Evolutionary conservation across 495 filamentous ascomycete genomes (phyloP), one percentile per base, ranked within the genome.

Genomic region (Penicillium subrubescens): DNA sequence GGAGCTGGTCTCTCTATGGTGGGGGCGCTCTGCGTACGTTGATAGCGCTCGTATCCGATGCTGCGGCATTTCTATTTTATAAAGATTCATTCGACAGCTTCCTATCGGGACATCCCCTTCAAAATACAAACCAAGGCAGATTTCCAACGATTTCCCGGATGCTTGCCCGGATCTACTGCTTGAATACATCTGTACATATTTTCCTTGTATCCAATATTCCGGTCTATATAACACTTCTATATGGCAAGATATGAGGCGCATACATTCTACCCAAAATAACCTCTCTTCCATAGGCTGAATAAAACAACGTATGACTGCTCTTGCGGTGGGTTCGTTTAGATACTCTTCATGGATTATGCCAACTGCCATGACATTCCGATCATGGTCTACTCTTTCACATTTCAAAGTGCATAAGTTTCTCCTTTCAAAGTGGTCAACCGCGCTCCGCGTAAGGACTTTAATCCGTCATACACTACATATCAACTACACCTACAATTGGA

Each of bases 51-150:
- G 88, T 19, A 82, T 96, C 7, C 87, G 92, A 72, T 88, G 93
- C 55, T 96, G 93, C 71, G 93, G 93, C 8, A 79, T 97, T 59
- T 82, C 88, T 65, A 88, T 97, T 25, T 89, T 91, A 69, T 95
- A 75, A 76, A 71, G 23, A 55, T 60, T 3, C 29, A 25, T 46
- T 59, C 34, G 53, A n/a, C 8, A 21, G 5, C 29, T 37, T 56
- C 19, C 10, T 37, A 5, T 25, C 8, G 3, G 53, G 25, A 0
- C 8, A 15, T n/a, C 10, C 2, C 25, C 29, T 37, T 11, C 1
- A 19, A 15, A 27, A 53, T 6, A 33, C 43, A 19, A 19, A 48
- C 2, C 23, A 7, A 46, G 43, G 43, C 14, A 23, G 14, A 15
- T 5, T 6, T 7, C 14, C 48, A n/a, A 39, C 21, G 6, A 12